Base-by-base conservation (phyloP, 1,139 yeast species). In the Wickerhamomyces sp. region DNA sequence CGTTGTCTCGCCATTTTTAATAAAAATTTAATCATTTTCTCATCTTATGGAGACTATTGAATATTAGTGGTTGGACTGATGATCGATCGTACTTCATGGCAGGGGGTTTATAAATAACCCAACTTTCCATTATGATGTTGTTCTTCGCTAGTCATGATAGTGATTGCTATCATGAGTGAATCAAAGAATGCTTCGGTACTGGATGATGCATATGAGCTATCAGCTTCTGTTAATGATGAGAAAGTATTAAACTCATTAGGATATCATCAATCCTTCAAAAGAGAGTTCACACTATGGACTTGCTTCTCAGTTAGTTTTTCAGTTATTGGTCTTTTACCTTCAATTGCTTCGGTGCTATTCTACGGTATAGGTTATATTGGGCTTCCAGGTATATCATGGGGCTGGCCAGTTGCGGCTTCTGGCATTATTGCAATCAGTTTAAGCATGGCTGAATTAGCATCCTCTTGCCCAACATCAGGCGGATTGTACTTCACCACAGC, bases 401-500 rank as follows among this genome's bases (percentile, higher is more conserved):
- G 88, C 39, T 83, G 88, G 87, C 68, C 81, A 41, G 65, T 72
- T 37, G 74, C 81, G 31, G 74, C 76, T n/a, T 46, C 70, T 38
- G 80, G 81, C 47, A 74, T 82, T 44, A 58, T 79, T 38, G 62
- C 71, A 43, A 73, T 78, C 41, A 88, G 87, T 12, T 49, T 71
- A 40, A 70, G 82, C n/a, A 79, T 81, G 67, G 74, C 85, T 14
- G 80, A 80, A 47, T 62, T 80, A 39, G 82, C 83, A 1, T 74
- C 81, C 24, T 73, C 85, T n/a, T 75, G 78, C 56, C 89, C 89
- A 37, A 80, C 89, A 4, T 71, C 81, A 18, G 88, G 89, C 42
- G 89, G 88, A 7, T 65, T 81, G 52, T 81, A 79, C 57, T 79
- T 77, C 25, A 75, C 77, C 78, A 74, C 81, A 2, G 70, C 63